A percentile compares a stretch with the other conserved stretches of the same genome.
phyloP scores from a whole-genome alignment of 257 asterid genomes.

The Craterostigma plantagineum region DNA sequence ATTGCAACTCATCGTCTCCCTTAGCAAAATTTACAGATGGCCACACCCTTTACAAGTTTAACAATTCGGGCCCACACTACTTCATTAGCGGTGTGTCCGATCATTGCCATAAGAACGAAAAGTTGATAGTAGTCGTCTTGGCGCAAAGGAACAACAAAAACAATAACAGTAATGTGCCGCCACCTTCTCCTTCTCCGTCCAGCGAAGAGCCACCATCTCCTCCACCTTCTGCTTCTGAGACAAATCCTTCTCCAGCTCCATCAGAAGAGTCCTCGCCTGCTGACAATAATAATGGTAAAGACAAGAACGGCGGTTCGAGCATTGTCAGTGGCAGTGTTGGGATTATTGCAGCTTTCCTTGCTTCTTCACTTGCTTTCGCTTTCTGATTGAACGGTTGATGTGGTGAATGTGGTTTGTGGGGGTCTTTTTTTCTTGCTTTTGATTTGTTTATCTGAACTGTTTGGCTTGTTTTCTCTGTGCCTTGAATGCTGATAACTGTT shows the following conservation, averaged over 20 bases:
- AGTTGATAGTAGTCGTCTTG: conserved; percentile 27
- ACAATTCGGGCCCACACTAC: conserved; percentile 31
- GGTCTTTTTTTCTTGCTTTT: no score
- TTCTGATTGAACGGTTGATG: background rate
- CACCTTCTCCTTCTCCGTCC: conserved; percentile 18
- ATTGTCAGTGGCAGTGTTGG: background rate
- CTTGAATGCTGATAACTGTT: no score
- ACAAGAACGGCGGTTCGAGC: background rate
- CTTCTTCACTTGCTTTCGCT: background rate
- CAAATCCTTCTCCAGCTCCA: no score
- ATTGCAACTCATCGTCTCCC: conserved; percentile 27
- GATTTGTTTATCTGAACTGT: no score
- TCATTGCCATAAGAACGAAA: conserved; percentile 37
- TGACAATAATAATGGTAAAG: background rate
- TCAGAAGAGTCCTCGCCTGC: conserved; percentile 5
- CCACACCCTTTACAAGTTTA: conserved; percentile 20
- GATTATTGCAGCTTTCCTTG: background rate
- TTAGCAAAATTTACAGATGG: conserved; percentile 24
- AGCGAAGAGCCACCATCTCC: background rate
- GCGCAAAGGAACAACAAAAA: conserved; percentile 22
- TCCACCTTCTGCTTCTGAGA: no score
- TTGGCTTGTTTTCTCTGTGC: no score
- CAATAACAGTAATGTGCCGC: conserved; percentile 6
- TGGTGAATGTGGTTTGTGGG: no score
- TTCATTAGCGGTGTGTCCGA: conserved; percentile 44